A percentile compares a stretch with the other conserved stretches of the same genome.
Conservation (phyloP, 1,284 basidiomycete species). For the Bjerkandera adusta region DNA sequence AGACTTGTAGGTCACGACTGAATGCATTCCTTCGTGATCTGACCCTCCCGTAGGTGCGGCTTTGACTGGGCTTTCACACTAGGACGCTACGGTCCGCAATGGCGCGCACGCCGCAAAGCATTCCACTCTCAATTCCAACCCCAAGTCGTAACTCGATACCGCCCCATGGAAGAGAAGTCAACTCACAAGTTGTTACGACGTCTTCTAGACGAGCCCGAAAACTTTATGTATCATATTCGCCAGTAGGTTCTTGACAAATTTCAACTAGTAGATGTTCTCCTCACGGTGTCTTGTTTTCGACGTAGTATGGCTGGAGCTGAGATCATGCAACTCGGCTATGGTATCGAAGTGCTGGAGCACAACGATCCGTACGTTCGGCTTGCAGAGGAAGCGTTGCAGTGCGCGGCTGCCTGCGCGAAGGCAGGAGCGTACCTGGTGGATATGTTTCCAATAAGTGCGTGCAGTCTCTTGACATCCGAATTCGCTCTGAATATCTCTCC, state of each 20-base stretch:
- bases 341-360: slow-evolving; percentile 23
- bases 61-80: slow-evolving; percentile 28
- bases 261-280: no score
- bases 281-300: no score
- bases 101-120: slow-evolving; percentile 24
- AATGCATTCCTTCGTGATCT: not conserved
- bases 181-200: slow-evolving; percentile 18
- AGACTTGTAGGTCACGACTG: not conserved
- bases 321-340: slow-evolving; percentile 28
- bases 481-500: no score
- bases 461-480: no score
- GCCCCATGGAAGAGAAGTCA: slow-evolving; percentile 20
- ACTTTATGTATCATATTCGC: slow-evolving; percentile 25
- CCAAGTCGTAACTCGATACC: slow-evolving; percentile 21
- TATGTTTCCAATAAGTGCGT: slow-evolving; percentile 6
- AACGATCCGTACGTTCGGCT: slow-evolving; percentile 23
- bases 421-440: slow-evolving; percentile 15
- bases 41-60: slow-evolving; percentile 19
- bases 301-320: slow-evolving; percentile 19
- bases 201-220: slow-evolving; percentile 25
- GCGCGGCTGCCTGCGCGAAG: not conserved
- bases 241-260: slow-evolving; percentile 21
- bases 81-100: slow-evolving; percentile 25
- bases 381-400: slow-evolving; percentile 21
- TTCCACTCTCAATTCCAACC: slow-evolving; percentile 27